Conservation (phyloP, 129 eudicot species). For the Rutidosis leptorrhynchoides region DNA sequence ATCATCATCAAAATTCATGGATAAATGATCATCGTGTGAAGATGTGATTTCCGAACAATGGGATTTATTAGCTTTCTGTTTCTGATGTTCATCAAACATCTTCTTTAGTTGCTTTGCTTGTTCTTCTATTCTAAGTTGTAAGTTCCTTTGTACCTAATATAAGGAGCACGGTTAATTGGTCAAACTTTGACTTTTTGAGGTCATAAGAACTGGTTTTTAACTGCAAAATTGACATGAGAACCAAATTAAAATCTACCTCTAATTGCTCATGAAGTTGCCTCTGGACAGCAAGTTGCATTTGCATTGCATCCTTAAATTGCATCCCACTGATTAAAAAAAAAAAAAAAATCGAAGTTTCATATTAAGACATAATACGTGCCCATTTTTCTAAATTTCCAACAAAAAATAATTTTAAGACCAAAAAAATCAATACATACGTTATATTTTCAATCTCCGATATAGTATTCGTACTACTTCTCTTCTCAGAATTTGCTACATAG, state of each 20-base stretch:
- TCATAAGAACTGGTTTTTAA: not conserved
- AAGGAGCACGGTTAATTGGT: not conserved
- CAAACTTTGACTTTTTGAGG: constrained; percentile 8
- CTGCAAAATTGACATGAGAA: not conserved
- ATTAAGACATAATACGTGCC: not conserved
- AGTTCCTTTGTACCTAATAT: constrained; percentile 54
- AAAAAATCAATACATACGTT: constrained; percentile 35
- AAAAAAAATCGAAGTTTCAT: constrained; percentile 8
- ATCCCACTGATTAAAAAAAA: constrained; percentile 42
- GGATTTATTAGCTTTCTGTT: constrained; percentile 26
- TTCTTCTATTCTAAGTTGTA: constrained; percentile 71
- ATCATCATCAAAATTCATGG: constrained; percentile 22
- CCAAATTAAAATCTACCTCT: constrained; percentile 47
- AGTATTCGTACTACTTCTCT: constrained; percentile 32
- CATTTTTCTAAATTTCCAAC: not conserved
- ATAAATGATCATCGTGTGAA: constrained; percentile 18
- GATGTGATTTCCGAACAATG: constrained; percentile 26
- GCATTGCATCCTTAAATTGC: constrained; percentile 70
- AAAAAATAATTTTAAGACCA: not conserved
- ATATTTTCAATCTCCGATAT: constrained; percentile 44
- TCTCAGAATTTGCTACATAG: constrained; percentile 47
- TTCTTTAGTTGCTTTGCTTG: constrained; percentile 57
- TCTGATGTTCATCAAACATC: constrained; percentile 60
- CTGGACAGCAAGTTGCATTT: constrained; percentile 70
- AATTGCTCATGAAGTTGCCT: constrained; percentile 77